A percentile compares a stretch with the other conserved stretches of the same genome.
Evolutionary conservation across 495 filamentous ascomycete species (phyloP).

Genomic region (Neurospora sp.): DNA sequence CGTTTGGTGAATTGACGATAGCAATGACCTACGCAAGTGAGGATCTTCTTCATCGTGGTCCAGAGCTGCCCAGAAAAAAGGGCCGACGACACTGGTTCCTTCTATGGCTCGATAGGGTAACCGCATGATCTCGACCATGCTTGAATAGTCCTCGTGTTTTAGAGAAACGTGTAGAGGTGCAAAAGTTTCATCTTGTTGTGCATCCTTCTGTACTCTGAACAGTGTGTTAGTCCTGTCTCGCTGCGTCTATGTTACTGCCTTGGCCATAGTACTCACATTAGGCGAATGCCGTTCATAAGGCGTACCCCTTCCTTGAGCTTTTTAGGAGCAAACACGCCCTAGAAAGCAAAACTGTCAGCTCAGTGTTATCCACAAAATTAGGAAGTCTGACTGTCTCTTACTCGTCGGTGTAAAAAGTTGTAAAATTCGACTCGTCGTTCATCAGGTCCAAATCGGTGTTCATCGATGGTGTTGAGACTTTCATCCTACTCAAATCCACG

Average conservation of each 20-base stretch:
- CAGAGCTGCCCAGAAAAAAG: slow-evolving; percentile 46
- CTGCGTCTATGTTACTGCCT: background rate
- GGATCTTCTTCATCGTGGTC: slow-evolving; percentile 41
- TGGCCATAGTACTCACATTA: slow-evolving; percentile 31
- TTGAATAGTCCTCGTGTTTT: slow-evolving; percentile 27
- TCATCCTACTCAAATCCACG: slow-evolving; percentile 22
- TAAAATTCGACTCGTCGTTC: slow-evolving; percentile 40
- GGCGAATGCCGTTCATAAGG: slow-evolving; percentile 33
- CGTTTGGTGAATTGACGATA: too few species aligned
- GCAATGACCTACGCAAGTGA: slow-evolving; percentile 30
- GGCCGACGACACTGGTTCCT: slow-evolving; percentile 40
- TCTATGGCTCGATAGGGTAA: slow-evolving; percentile 45
- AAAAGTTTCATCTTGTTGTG: slow-evolving; percentile 41
- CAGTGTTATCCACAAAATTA: background rate
- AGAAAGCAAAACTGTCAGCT: background rate
- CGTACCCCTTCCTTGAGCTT: slow-evolving; percentile 30
- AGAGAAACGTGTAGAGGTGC: slow-evolving; percentile 37
- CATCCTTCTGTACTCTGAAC: slow-evolving; percentile 41
- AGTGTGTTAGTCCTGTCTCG: background rate
- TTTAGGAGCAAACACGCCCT: slow-evolving; percentile 41
- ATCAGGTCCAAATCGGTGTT: slow-evolving; percentile 30
- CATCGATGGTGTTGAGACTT: slow-evolving; percentile 33
- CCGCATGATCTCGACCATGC: slow-evolving; percentile 31
- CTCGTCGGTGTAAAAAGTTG: slow-evolving; percentile 40
- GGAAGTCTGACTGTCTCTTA: slow-evolving; percentile 12